Evolutionary conservation across 2,329 filamentous ascomycete genomes (phyloP).

Genomic region (Ophiognomonia clavigignenti-juglandacearum): DNA sequence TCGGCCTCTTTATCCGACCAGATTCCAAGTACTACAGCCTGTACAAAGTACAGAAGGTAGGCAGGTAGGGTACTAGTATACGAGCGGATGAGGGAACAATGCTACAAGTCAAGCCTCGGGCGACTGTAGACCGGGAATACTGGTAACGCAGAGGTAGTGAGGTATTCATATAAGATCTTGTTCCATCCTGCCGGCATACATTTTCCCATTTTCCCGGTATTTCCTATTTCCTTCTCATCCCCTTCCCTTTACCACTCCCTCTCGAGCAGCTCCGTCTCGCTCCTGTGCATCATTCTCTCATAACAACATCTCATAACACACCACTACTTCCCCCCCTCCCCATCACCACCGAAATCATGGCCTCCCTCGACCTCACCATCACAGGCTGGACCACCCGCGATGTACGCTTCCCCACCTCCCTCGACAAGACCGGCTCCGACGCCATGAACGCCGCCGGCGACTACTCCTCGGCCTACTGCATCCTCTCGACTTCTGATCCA

Average conservation of each 20-base stretch:
- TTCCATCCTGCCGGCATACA: no score
- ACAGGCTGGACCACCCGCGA: conserved; percentile 68
- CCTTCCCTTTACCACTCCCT: no score
- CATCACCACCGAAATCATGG: conserved; percentile 1
- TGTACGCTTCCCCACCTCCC: conserved; percentile 81
- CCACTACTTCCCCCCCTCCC: no score
- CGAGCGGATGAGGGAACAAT: no score
- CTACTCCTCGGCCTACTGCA: conserved; percentile 93
- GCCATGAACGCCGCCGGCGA: conserved; percentile 94
- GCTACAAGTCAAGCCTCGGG: conserved; percentile 3
- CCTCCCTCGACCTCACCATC: conserved; percentile 56
- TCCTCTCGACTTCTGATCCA: conserved; percentile 71
- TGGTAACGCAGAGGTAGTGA: no score
- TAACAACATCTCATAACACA: background rate
- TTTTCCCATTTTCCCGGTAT: background rate
- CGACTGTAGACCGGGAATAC: conserved; percentile 10
- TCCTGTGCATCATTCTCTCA: background rate
- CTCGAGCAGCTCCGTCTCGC: no score
- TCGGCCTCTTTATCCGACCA: no score
- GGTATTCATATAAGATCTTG: no score
- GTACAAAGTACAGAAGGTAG: no score
- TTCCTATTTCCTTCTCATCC: no score
- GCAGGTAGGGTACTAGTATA: no score
- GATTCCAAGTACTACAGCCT: no score
- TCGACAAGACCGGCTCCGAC: conserved; percentile 94